Evolutionary conservation across 1,139 yeast genomes (phyloP), one percentile per base, ranked within the genome.

Genomic region (Pneumocystis murina): DNA sequence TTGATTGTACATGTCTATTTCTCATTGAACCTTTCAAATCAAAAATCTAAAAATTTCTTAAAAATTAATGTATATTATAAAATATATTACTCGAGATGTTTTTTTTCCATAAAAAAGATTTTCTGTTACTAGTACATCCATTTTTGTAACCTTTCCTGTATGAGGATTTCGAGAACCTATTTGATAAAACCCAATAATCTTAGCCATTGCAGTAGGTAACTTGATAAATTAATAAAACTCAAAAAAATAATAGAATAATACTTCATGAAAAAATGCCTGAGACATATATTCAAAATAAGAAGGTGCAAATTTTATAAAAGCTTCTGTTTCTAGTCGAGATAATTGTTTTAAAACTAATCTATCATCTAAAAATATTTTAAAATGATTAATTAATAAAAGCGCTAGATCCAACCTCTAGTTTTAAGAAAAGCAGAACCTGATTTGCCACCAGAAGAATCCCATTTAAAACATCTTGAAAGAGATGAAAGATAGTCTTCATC

Each of bases 21-120:
- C 98, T 79, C 98, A 94, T 92, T 0, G 97, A 90, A 0, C 99
- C 99, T 74, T 94, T 94, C 73, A 94, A 80, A 74, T 94, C 99
- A 75, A 92, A 94, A 60, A 92, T 90, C 68, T 62, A 35, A 8
- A 48, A 24, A 20, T 10, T 20, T 16, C 4, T 20, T 28, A 33
- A 36, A 43, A 38, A 38, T 3, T 28, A 39, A 3, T 12, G 24
- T 60, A 40, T 14, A 20, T 20, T 17, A n/a, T 30, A 41, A 16
- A 10, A 43, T 24, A 39, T 62, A 41, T 33, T 59, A 62, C 62
- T 54, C 97, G 78, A 20, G 90, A 81, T 66, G 94, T 86, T 68
- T 86, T 86, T 64, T 85, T 82, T 70, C 87, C 87, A 73, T 91
- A 92, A 70, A 92, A 92, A 66, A 94, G 76, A 71, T 94, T 92